phyloP scores from a whole-genome alignment of 306 rosid genomes.

The Castanea sativa region DNA sequence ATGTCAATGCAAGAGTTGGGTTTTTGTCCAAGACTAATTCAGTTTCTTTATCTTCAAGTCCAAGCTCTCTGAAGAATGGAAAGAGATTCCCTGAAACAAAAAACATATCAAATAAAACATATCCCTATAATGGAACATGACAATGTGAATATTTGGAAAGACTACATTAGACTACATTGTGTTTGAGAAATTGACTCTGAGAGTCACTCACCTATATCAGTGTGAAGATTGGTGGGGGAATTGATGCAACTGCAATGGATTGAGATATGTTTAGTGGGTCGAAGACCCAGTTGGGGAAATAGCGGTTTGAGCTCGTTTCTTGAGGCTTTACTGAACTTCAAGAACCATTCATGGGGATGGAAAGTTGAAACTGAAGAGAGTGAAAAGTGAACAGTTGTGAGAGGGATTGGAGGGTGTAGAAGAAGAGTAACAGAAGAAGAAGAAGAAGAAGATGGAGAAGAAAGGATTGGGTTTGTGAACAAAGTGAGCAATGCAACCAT shows the following conservation, averaged over 20 bases:
- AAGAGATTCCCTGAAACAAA: conserved; percentile 42
- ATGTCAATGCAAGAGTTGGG: conserved; percentile 26
- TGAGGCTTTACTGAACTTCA: conserved; percentile 6
- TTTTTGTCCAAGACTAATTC: conserved; percentile 36
- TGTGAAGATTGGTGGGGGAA: background rate
- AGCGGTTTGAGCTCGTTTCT: conserved; percentile 14
- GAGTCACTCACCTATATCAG: conserved; percentile 40
- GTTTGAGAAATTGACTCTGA: conserved; percentile 46
- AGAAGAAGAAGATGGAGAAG: conserved; percentile 3
- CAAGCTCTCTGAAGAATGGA: conserved; percentile 52
- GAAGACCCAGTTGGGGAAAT: conserved; percentile 10
- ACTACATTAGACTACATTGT: background rate
- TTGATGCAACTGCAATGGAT: conserved; percentile 26
- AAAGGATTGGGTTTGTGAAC: conserved; percentile 17
- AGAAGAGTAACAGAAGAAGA: conserved; percentile 20
- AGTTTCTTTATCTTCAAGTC: conserved; percentile 38
- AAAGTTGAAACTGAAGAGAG: conserved; percentile 15
- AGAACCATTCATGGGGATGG: background rate
- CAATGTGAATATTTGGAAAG: background rate
- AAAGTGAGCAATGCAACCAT: conserved; percentile 38
- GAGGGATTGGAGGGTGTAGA: conserved; percentile 1
- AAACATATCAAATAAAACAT: background rate
- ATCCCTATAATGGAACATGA: background rate
- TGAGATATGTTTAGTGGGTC: conserved; percentile 14
- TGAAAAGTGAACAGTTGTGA: conserved; percentile 6